Evolutionary conservation across 345 rosid species (phyloP).

Genomic region (Isatis tinctoria): DNA sequence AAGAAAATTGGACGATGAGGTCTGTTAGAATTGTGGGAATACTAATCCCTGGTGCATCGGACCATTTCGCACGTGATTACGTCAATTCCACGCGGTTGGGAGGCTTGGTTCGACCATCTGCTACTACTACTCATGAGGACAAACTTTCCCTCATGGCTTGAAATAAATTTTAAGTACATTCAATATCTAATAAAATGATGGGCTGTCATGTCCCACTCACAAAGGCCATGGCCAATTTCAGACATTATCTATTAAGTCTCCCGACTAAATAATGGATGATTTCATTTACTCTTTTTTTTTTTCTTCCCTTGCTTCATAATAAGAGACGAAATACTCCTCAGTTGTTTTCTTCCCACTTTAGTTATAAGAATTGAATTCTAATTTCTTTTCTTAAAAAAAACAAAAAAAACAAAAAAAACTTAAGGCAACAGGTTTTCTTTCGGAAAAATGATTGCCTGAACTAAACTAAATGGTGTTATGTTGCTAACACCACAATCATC

Average conservation of each 20-base stretch:
- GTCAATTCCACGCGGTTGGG: constrained; percentile 39
- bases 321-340: background rate
- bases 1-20: constrained; percentile 37
- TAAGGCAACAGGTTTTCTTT: too few species aligned
- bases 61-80: constrained; percentile 40
- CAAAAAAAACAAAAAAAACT: too few species aligned
- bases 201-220: background rate
- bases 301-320: background rate
- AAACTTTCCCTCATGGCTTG: constrained; percentile 27
- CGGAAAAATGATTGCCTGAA: too few species aligned
- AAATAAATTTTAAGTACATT: background rate
- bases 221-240: background rate
- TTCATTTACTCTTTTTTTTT: background rate
- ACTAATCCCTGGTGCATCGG: constrained; percentile 34
- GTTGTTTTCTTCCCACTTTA: background rate
- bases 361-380: background rate
- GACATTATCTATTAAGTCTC: background rate
- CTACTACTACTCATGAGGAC: background rate
- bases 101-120: constrained; percentile 23
- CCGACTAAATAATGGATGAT: background rate
- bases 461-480: too few species aligned
- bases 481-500: too few species aligned
- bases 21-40: constrained; percentile 30
- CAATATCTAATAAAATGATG: background rate
- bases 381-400: too few species aligned